Conservation (phyloP, 2,329 filamentous ascomycete species). For the Kalmusia sp. region DNA sequence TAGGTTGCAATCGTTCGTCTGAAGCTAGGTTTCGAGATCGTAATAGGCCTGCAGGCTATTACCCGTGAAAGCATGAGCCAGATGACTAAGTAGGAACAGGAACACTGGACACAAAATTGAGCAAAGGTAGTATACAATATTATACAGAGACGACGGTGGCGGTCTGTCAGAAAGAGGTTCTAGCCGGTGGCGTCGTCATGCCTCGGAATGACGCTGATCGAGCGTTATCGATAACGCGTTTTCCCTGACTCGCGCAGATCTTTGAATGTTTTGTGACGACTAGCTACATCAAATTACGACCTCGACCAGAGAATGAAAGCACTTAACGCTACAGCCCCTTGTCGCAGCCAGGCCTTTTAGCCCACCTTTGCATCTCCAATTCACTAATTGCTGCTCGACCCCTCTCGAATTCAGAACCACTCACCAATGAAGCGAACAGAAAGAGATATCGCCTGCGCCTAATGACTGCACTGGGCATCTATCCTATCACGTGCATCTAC, state of each 20-base stretch:
- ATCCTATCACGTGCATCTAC: neutral
- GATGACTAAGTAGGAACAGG: neutral
- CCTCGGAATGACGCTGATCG: constrained; percentile 12
- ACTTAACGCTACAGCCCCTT: neutral
- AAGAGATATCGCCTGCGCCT: no score
- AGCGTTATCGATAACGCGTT: constrained; percentile 16
- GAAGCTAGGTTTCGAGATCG: neutral
- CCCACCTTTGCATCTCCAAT: neutral
- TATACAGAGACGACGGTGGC: neutral
- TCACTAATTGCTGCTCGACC: neutral
- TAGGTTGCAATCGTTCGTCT: constrained; percentile 20
- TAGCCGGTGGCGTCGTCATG: constrained; percentile 17
- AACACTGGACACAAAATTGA: neutral
- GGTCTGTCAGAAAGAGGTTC: constrained; percentile 12
- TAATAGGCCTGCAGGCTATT: neutral
- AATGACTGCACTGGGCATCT: no score
- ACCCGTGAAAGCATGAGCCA: constrained; percentile 21
- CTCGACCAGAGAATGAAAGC: neutral
- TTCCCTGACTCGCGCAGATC: constrained; percentile 19
- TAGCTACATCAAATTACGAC: neutral
- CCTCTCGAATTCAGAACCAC: neutral
- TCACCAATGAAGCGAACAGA: no score
- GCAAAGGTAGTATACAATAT: neutral
- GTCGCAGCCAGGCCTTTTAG: no score
- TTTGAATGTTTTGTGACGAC: neutral